phyloP scores from a whole-genome alignment of 1,284 basidiomycete genomes.

The Cryptococcus sp. region DNA sequence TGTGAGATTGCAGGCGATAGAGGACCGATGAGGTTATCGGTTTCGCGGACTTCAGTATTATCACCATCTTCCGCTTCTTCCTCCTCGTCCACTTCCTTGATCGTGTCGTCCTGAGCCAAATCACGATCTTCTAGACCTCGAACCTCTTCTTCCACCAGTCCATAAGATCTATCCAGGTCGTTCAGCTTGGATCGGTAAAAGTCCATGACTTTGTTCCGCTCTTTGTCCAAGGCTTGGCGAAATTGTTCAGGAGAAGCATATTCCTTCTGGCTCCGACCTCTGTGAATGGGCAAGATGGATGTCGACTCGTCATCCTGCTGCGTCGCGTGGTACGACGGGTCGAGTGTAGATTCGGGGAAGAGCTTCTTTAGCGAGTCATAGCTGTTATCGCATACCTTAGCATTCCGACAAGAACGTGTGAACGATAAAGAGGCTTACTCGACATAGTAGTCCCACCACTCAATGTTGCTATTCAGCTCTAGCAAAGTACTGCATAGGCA shows the following conservation, averaged over 20 bases:
- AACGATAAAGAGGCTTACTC: constrained; percentile 39
- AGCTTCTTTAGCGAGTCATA: constrained; percentile 84
- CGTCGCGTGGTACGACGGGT: constrained; percentile 45
- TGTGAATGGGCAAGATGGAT: constrained; percentile 46
- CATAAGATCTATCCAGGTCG: constrained; percentile 67
- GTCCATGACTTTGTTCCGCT: constrained; percentile 75
- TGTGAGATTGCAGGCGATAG: constrained; percentile 18
- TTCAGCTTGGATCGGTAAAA: constrained; percentile 81
- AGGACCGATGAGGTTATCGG: constrained; percentile 23
- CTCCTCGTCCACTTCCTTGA: constrained; percentile 59
- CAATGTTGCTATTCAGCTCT: constrained; percentile 89
- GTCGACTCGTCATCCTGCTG: constrained; percentile 68
- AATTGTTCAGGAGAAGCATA: constrained; percentile 63
- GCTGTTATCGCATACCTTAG: constrained; percentile 49
- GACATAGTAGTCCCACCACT: constrained; percentile 95
- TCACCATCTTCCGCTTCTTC: constrained; percentile 70
- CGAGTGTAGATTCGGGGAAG: constrained; percentile 51
- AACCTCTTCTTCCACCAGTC: constrained; percentile 67
- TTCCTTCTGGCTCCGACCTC: constrained; percentile 49
- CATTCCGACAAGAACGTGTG: not conserved
- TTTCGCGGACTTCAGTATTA: constrained; percentile 24
- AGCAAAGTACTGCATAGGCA: constrained; percentile 62
- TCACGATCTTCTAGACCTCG: constrained; percentile 67
- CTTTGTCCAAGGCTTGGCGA: constrained; percentile 73
- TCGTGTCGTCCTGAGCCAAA: constrained; percentile 54